These are phyloP conservation scores for Mycena polygramma DNA, from an alignment of 768 basidiomycete species.

Conservation along the genomic window DNA sequence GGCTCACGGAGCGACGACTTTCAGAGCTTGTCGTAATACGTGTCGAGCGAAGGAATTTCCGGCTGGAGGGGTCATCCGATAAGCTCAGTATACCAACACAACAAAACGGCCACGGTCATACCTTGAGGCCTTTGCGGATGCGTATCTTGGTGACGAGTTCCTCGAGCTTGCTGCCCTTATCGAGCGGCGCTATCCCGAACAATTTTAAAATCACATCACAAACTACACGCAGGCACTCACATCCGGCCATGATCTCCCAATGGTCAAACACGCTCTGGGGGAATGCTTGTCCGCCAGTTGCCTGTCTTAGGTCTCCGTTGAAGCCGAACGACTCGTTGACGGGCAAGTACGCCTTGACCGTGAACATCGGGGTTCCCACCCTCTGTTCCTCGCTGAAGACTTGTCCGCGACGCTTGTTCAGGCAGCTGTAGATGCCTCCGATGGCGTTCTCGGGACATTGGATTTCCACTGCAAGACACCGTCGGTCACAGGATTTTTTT, in stretches of 20 bases:
- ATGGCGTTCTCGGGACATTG: slow-evolving; percentile 98
- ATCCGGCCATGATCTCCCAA: slow-evolving; percentile 88
- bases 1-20: background rate
- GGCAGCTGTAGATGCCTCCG: slow-evolving; percentile 93
- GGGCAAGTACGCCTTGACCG: slow-evolving; percentile 96
- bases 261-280: slow-evolving; percentile 96
- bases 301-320: slow-evolving; percentile 94
- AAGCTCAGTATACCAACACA: slow-evolving; percentile 6
- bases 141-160: slow-evolving; percentile 87
- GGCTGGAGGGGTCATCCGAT: slow-evolving; percentile 59
- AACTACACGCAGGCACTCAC: slow-evolving; percentile 56
- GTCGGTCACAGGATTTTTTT: background rate
- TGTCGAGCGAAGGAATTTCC: slow-evolving; percentile 88
- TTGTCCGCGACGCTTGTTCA: slow-evolving; percentile 98
- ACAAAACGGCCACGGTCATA: slow-evolving; percentile 42
- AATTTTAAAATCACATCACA: slow-evolving; percentile 21
- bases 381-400: slow-evolving; percentile 99
- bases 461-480: slow-evolving; percentile 84
- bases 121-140: slow-evolving; percentile 95
- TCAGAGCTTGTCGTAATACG: slow-evolving; percentile 95
- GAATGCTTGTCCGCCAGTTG: slow-evolving; percentile 98
- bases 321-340: slow-evolving; percentile 96
- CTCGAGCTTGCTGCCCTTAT: slow-evolving; percentile 94
- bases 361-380: slow-evolving; percentile 99
- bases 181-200: slow-evolving; percentile 70